Evolutionary conservation across 768 basidiomycete genomes (phyloP).

Genomic region (Kondoa subrosea): DNA sequence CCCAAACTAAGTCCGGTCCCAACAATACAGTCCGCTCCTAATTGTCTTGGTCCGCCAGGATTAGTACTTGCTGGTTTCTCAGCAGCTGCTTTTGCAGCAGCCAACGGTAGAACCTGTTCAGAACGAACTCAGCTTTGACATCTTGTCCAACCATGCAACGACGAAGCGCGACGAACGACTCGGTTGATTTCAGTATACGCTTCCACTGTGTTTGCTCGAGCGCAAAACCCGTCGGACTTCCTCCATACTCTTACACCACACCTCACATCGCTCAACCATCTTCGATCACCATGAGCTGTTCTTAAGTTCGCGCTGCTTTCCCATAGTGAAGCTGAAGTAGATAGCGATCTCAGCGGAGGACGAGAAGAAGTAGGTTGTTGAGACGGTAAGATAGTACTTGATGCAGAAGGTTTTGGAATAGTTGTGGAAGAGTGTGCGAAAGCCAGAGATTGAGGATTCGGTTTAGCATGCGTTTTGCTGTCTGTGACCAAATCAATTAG

Average conservation of each 20-base stretch:
- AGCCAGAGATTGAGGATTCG: slow-evolving; percentile 1
- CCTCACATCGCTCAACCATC: not conserved
- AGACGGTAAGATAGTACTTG: not conserved
- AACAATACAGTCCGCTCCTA: slow-evolving; percentile 1
- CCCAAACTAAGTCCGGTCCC: not conserved
- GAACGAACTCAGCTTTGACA: not conserved
- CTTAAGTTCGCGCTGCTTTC: not conserved
- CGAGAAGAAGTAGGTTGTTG: not conserved
- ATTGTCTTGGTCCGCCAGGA: not conserved
- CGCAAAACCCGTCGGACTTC: slow-evolving; percentile 1
- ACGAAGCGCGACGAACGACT: not conserved
- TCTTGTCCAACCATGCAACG: too few relatives aligned
- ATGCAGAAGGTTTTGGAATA: not conserved
- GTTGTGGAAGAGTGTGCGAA: not conserved
- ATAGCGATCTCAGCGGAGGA: not conserved
- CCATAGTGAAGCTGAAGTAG: not conserved
- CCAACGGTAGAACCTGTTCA: not conserved
- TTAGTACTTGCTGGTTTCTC: not conserved
- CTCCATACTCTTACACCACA: slow-evolving; percentile 3
- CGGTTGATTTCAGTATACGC: slow-evolving; percentile 1
- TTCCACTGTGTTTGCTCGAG: not conserved
- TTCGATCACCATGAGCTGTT: not conserved
- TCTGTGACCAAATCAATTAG: not conserved
- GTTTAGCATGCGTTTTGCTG: not conserved
- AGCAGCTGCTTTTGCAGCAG: not conserved